Evolutionary conservation across 176 grass and related monocot genomes (phyloP), one percentile per base, ranked within the genome.

Genomic region (Olyra latifolia): DNA sequence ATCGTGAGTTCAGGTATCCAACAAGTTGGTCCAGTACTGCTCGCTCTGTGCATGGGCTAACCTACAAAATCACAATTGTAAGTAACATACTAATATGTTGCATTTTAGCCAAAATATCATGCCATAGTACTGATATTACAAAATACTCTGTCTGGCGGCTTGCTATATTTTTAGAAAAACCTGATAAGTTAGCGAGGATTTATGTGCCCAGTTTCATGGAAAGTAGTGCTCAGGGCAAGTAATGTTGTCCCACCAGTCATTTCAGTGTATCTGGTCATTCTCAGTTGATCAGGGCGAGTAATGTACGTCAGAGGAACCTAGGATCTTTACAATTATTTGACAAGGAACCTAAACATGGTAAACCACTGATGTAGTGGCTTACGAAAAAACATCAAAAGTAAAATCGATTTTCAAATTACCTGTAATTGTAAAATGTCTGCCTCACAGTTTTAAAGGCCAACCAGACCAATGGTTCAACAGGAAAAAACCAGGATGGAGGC

Each of bases 1-100:
- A 95, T 28, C 92, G 88, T 82, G 86, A 91, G 83, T 93, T 79
- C 63, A 99, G 88, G 83, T 95, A 95, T 57, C 44, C 72, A 85
- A 89, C 85, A 79, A 99, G 92, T 89, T 99, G 96, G 83, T 99
- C 96, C 60, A 99, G 78, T 69, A 99, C 96, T 41, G 96, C 96
- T 84, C 90, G 83, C 62, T 99, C 96, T 83, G 91, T 88, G 76
- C 96, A 99, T 59, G 96, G 81, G 76, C 88, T 99, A 60, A 93
- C 82, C 96, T 99, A 84, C 9, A 83, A 8, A 76, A 84, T 67
- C 4, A 25, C 10, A 71, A 27, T 53, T 76, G 65, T 56, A 82
- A 49, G 22, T 42, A 83, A 82, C 46, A 77, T n/a, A n/a, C n/a
- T n/a, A n/a, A n/a, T n/a, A n/a, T 82, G 63, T 28, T 62, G 65